Conservation (phyloP, 768 basidiomycete genomes). For the Russula virescens region DNA sequence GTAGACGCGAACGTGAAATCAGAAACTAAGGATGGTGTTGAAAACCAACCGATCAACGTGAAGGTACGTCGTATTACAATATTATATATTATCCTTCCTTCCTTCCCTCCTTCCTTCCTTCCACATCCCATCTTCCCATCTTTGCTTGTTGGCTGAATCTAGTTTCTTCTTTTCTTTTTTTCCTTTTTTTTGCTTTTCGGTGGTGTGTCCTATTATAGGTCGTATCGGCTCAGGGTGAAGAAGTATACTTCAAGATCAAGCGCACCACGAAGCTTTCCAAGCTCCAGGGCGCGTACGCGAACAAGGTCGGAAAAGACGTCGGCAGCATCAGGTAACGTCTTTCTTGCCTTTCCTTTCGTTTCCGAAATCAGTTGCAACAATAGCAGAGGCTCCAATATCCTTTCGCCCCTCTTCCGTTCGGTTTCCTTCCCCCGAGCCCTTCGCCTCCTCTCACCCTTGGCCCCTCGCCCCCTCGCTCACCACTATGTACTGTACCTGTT, state of each 20-base stretch:
- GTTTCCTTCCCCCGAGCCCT: background rate
- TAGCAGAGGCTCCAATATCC: too few species aligned
- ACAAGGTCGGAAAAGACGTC: slow-evolving; percentile 88
- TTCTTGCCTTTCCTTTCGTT: background rate
- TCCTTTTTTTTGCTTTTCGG: too few species aligned
- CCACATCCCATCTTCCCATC: too few species aligned
- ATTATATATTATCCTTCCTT: too few species aligned
- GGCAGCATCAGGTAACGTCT: slow-evolving; percentile 73
- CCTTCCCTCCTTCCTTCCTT: too few species aligned
- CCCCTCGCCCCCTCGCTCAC: too few species aligned
- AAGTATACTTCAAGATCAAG: slow-evolving; percentile 98
- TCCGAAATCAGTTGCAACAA: too few species aligned
- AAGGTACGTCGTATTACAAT: too few species aligned
- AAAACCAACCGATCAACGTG: slow-evolving; percentile 56
- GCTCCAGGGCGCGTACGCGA: slow-evolving; percentile 87
- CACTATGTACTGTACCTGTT: too few species aligned
- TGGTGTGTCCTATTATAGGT: slow-evolving; percentile 51
- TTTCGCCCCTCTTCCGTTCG: too few species aligned
- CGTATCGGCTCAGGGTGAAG: slow-evolving; percentile 68
- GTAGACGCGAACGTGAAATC: slow-evolving; percentile 27
- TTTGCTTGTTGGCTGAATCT: slow-evolving; percentile 2
- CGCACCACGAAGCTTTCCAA: slow-evolving; percentile 88
- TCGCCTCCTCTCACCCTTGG: too few species aligned
- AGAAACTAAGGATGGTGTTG: slow-evolving; percentile 44
- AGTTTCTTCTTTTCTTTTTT: too few species aligned